Evolutionary conservation across 805 yeast genomes (phyloP).

Genomic region (Debaryomyces tyrocola): DNA sequence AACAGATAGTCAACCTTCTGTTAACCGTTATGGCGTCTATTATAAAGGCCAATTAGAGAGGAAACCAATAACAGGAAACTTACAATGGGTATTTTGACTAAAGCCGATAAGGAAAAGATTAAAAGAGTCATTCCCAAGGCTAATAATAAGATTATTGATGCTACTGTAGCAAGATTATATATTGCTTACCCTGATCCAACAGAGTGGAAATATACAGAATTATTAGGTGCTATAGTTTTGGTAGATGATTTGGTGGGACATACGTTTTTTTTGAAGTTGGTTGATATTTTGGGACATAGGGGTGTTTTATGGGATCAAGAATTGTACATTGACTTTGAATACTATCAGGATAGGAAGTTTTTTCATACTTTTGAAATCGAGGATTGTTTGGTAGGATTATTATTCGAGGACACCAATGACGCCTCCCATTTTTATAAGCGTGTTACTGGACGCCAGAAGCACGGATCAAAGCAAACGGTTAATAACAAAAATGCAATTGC

Average conservation of each 20-base stretch:
- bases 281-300: constrained; percentile 75
- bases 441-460: constrained; percentile 70
- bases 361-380: constrained; percentile 95
- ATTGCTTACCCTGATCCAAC: constrained; percentile 84
- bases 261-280: constrained; percentile 85
- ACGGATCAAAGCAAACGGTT: constrained; percentile 83
- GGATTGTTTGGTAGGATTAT: constrained; percentile 79
- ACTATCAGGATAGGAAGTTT: constrained; percentile 90
- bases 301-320: constrained; percentile 99
- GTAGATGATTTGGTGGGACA: constrained; percentile 95
- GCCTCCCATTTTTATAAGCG: constrained; percentile 84
- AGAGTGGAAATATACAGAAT: constrained; percentile 85
- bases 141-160: constrained; percentile 83
- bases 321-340: constrained; percentile 80
- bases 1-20: too few species aligned
- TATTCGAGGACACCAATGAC: constrained; percentile 86
- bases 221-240: constrained; percentile 81
- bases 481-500: constrained; percentile 88
- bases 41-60: background rate
- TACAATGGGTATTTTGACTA: constrained; percentile 38
- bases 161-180: constrained; percentile 85
- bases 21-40: too few species aligned
- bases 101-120: constrained; percentile 81
- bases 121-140: constrained; percentile 88
- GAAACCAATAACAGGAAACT: background rate